Evolutionary conservation across 176 grass and related monocot genomes (phyloP).

Genomic region (Carex littledalei): DNA sequence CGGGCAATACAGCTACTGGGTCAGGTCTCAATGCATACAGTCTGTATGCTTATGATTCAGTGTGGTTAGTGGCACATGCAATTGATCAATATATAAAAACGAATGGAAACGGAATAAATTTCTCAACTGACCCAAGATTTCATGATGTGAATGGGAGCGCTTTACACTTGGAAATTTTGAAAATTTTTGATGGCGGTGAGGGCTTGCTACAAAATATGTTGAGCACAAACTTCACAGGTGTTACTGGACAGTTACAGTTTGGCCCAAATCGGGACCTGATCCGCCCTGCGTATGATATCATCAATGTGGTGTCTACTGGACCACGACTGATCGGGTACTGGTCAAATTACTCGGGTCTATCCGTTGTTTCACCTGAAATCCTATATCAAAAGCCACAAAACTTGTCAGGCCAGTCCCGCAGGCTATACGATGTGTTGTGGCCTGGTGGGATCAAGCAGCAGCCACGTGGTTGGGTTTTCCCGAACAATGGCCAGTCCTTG

Average conservation of each 20-base stretch:
- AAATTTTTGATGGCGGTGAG: constrained; percentile 53
- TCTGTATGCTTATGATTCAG: constrained; percentile 76
- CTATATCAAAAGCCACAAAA: constrained; percentile 50
- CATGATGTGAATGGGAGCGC: constrained; percentile 42
- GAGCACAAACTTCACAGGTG: constrained; percentile 60
- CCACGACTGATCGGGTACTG: constrained; percentile 58
- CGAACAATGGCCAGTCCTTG: constrained; percentile 58
- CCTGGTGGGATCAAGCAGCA: constrained; percentile 34
- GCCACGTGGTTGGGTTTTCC: constrained; percentile 72
- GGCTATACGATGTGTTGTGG: constrained; percentile 47
- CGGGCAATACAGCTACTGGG: constrained; percentile 31
- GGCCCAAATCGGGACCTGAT: constrained; percentile 49
- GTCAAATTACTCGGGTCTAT: constrained; percentile 69
- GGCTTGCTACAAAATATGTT: constrained; percentile 55
- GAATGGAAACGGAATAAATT: constrained; percentile 37
- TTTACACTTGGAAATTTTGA: constrained; percentile 44
- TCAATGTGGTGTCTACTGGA: constrained; percentile 44
- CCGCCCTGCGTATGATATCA: constrained; percentile 60
- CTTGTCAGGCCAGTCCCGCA: constrained; percentile 34
- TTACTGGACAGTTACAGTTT: constrained; percentile 60
- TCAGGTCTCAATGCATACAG: constrained; percentile 55
- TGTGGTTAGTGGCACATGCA: constrained; percentile 68
- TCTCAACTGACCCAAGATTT: constrained; percentile 55
- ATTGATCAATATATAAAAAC: constrained; percentile 44
- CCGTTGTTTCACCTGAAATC: constrained; percentile 55